A percentile compares a stretch with the other conserved stretches of the same genome.
Conservation (phyloP, 2,329 filamentous ascomycete genomes). For the Grosmannia penicillata region DNA sequence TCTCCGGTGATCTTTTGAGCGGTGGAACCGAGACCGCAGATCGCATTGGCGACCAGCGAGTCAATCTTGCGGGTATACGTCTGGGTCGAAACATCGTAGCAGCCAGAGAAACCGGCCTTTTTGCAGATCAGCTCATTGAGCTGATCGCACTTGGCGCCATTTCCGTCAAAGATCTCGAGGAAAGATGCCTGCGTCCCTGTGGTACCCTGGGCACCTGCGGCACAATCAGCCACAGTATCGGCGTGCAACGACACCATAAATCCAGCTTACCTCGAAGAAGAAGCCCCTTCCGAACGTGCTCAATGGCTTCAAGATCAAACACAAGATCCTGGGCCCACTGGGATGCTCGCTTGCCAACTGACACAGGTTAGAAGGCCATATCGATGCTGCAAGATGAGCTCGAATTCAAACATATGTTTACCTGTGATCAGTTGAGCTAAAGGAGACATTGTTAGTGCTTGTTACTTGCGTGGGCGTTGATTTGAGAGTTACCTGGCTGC, state of each 20-base stretch:
- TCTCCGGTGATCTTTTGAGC: slow-evolving; percentile 39
- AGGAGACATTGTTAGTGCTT: neutral
- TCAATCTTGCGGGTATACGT: slow-evolving; percentile 57
- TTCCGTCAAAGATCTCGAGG: slow-evolving; percentile 30
- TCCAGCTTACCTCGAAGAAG: neutral
- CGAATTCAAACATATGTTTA: neutral
- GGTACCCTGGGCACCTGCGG: neutral
- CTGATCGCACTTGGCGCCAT: slow-evolving; percentile 32
- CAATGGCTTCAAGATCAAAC: neutral
- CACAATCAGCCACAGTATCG: neutral
- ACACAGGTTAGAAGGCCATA: neutral
- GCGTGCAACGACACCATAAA: neutral
- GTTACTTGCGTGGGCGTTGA: no score
- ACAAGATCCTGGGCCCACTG: slow-evolving; percentile 1
- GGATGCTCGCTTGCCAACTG: neutral
- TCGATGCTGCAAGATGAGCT: neutral
- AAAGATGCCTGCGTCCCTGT: slow-evolving; percentile 18
- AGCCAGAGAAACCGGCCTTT: slow-evolving; percentile 36
- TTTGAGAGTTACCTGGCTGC: neutral
- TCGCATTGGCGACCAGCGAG: slow-evolving; percentile 63
- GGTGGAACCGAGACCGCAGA: slow-evolving; percentile 46
- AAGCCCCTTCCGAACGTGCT: neutral
- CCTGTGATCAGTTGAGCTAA: neutral
- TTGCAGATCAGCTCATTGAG: slow-evolving; percentile 41
- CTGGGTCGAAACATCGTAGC: slow-evolving; percentile 52